A percentile compares a stretch with the other conserved stretches of the same genome.
These are phyloP conservation scores for Picochlorum sp. DNA, from an alignment of 139 green algal genomes.

Conservation along the genomic window DNA sequence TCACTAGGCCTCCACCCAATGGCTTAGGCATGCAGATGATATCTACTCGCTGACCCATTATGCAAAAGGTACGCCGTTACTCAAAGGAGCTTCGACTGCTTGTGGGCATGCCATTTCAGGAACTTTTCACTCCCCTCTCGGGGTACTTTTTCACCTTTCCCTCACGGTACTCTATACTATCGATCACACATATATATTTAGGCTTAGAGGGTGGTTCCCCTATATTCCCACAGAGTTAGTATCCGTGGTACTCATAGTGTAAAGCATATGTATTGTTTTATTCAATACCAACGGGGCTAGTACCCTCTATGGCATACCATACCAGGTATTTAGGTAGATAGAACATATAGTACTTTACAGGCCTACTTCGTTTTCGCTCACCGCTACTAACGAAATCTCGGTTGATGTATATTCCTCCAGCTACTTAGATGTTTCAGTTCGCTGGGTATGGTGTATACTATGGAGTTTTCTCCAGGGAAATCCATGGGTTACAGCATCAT, in stretches of 20 bases:
- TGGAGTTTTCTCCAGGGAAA: constrained; percentile 36
- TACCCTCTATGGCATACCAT: constrained; percentile 46
- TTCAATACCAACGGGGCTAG: constrained; percentile 42
- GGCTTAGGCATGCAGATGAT: constrained; percentile 39
- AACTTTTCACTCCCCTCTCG: constrained; percentile 43
- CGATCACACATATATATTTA: constrained; percentile 51
- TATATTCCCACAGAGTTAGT: constrained; percentile 18
- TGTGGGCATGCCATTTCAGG: constrained; percentile 40
- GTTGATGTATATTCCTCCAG: constrained; percentile 56
- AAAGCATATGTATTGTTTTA: background rate
- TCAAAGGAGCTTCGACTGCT: constrained; percentile 26
- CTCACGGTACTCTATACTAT: constrained; percentile 69
- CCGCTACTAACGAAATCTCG: constrained; percentile 55
- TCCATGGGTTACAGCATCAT: constrained; percentile 34
- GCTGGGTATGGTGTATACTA: constrained; percentile 28
- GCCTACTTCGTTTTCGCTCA: constrained; percentile 49
- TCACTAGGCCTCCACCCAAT: constrained; percentile 40
- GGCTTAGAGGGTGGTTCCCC: constrained; percentile 52
- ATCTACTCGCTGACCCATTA: constrained; percentile 54
- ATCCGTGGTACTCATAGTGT: constrained; percentile 1
- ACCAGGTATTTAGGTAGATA: constrained; percentile 18
- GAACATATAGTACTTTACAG: background rate
- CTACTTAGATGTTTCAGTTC: constrained; percentile 68
- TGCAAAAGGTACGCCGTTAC: constrained; percentile 57
- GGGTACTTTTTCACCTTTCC: constrained; percentile 59